Conservation (phyloP, 2,329 filamentous ascomycete genomes). For the Arachnomyces sp. region DNA sequence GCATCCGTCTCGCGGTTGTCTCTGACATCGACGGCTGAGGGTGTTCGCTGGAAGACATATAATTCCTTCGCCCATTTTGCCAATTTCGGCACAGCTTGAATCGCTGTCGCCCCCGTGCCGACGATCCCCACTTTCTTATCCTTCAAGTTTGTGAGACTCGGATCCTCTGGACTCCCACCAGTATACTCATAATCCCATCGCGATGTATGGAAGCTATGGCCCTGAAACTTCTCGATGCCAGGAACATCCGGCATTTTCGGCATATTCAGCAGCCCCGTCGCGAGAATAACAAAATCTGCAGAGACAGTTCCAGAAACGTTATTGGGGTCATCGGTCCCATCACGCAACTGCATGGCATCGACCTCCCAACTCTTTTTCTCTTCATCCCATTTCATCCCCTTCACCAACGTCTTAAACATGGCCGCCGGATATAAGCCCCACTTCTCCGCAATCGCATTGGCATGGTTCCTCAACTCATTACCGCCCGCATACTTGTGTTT, state of each 20-base stretch:
- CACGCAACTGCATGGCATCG: slow-evolving; percentile 5
- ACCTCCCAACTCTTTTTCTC: slow-evolving; percentile 25
- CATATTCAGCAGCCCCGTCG: slow-evolving; percentile 35
- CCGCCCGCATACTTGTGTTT: slow-evolving; percentile 41
- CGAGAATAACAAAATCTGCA: slow-evolving; percentile 33
- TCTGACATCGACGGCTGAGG: slow-evolving; percentile 26
- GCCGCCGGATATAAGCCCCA: slow-evolving; percentile 36
- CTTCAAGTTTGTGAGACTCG: slow-evolving; percentile 36
- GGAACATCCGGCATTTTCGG: slow-evolving; percentile 39
- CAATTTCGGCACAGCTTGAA: slow-evolving; percentile 35
- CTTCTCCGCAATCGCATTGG: slow-evolving; percentile 36
- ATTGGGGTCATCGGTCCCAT: slow-evolving; percentile 12
- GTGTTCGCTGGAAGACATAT: slow-evolving; percentile 38
- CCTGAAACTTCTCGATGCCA: slow-evolving; percentile 31
- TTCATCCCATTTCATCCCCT: slow-evolving; percentile 42
- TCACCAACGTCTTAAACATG: slow-evolving; percentile 41
- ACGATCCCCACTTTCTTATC: slow-evolving; percentile 37
- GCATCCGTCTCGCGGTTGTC: slow-evolving; percentile 19
- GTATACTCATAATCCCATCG: slow-evolving; percentile 38
- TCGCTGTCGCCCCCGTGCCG: slow-evolving; percentile 37
- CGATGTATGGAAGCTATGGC: slow-evolving; percentile 36
- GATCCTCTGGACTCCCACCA: slow-evolving; percentile 27
- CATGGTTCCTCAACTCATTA: slow-evolving; percentile 40
- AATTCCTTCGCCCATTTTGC: slow-evolving; percentile 31
- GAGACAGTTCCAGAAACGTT: slow-evolving; percentile 18